Evolutionary conservation across 805 yeast genomes (phyloP).

Genomic region (Lachancea thermotolerans): DNA sequence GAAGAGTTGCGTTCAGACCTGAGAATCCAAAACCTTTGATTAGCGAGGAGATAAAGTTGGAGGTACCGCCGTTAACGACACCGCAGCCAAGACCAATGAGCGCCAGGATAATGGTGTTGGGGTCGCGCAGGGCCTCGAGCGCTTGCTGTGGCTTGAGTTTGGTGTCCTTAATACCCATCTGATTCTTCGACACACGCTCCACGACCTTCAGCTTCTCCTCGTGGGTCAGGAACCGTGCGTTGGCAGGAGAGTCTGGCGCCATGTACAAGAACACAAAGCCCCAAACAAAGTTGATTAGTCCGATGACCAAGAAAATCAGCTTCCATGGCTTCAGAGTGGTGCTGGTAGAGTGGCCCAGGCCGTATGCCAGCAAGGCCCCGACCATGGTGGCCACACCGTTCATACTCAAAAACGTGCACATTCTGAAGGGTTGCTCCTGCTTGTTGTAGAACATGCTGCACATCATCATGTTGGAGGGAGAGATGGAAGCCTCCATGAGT

Average conservation of each 20-base stretch:
- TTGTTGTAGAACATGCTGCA: slow-evolving; percentile 31
- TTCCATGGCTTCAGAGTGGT: slow-evolving; percentile 24
- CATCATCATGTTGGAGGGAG: slow-evolving; percentile 32
- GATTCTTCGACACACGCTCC: slow-evolving; percentile 21
- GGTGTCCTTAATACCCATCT: slow-evolving; percentile 18
- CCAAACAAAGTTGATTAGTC: slow-evolving; percentile 34
- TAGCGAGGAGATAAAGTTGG: slow-evolving; percentile 16
- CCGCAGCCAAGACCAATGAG: slow-evolving; percentile 16
- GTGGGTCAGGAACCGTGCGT: slow-evolving; percentile 31
- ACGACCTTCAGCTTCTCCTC: slow-evolving; percentile 28
- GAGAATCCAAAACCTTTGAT: slow-evolving; percentile 20
- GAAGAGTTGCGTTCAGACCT: slow-evolving; percentile 15
- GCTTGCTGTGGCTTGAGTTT: slow-evolving; percentile 13
- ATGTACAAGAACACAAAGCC: slow-evolving; percentile 29
- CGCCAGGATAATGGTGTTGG: slow-evolving; percentile 13
- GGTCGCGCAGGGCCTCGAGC: slow-evolving; percentile 12
- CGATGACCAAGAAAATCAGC: slow-evolving; percentile 22
- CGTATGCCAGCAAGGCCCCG: slow-evolving; percentile 25
- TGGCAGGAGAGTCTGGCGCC: slow-evolving; percentile 34
- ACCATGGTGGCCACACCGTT: slow-evolving; percentile 28
- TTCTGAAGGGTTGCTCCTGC: slow-evolving; percentile 29
- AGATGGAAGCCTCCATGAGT: slow-evolving; percentile 25
- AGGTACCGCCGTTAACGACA: slow-evolving; percentile 16
- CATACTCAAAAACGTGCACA: slow-evolving; percentile 33
- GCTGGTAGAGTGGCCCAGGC: slow-evolving; percentile 20